Evolutionary conservation across 768 basidiomycete species (phyloP).

Genomic region (Termitomyces sp.): DNA sequence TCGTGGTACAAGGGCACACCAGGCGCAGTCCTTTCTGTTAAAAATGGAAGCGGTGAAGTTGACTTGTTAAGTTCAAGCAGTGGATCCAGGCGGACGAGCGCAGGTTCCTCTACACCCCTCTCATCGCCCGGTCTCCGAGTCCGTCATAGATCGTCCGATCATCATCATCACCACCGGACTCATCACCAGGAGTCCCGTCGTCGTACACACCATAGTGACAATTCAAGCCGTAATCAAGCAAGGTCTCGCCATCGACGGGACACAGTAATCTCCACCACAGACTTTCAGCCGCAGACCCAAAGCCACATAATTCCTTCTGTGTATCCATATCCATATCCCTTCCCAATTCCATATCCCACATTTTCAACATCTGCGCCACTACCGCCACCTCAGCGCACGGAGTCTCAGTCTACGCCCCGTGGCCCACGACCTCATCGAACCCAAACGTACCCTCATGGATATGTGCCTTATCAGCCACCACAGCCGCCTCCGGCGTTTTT

Average conservation of each 20-base stretch:
- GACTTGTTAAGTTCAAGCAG: conserved; percentile 28
- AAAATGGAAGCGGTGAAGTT: conserved; percentile 19
- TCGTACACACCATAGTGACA: background rate
- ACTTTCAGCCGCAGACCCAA: conserved; percentile 3
- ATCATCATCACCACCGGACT: conserved; percentile 17
- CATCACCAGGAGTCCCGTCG: conserved; percentile 11
- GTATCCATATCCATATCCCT: conserved; percentile 28
- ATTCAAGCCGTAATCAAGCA: conserved; percentile 6
- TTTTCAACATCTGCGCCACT: conserved; percentile 2
- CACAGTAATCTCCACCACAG: conserved; percentile 9
- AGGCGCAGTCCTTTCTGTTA: conserved; percentile 17
- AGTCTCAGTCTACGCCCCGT: conserved; percentile 14
- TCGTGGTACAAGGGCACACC: conserved; percentile 29
- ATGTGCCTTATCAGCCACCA: conserved; percentile 25
- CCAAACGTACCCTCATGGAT: conserved; percentile 22
- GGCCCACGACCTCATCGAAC: conserved; percentile 17
- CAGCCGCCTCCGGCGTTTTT: conserved; percentile 19
- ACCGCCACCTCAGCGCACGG: conserved; percentile 4
- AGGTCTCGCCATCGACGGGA: conserved; percentile 11
- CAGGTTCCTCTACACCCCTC: conserved; percentile 13
- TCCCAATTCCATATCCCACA: conserved; percentile 20
- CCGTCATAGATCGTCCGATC: conserved; percentile 12
- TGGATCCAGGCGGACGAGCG: conserved; percentile 15
- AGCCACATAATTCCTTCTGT: conserved; percentile 23
- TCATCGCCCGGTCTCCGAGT: conserved; percentile 8